Conservation (phyloP, 2,329 filamentous ascomycete species). For the Penicillium freii region DNA sequence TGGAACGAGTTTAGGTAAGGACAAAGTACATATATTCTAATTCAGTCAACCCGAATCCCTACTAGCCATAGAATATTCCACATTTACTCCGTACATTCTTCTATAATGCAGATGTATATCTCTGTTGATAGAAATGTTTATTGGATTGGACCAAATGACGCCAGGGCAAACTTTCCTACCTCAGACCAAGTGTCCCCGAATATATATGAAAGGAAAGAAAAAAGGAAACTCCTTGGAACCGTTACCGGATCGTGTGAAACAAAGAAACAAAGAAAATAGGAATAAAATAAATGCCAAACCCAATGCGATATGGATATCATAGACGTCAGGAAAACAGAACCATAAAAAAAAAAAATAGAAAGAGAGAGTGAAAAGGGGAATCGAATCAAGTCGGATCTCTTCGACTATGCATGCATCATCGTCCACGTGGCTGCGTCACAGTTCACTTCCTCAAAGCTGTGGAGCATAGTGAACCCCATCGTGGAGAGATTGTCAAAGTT, state of each 20-base stretch:
- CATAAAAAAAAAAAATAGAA: conserved; percentile 1
- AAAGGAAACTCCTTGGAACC: not conserved
- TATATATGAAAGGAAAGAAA: not conserved
- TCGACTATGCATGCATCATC: conserved; percentile 47
- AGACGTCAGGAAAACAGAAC: conserved; percentile 7
- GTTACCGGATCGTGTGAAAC: not conserved
- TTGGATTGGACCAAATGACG: not conserved
- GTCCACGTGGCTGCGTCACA: conserved; percentile 64
- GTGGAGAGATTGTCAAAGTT: conserved; percentile 69
- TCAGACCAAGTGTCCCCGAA: not conserved
- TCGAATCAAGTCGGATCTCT: not conserved
- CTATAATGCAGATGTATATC: not conserved
- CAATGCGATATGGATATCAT: conserved; percentile 28
- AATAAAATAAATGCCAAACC: conserved; percentile 5
- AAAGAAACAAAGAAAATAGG: not conserved
- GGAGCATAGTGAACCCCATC: conserved; percentile 77
- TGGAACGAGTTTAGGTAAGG: not conserved
- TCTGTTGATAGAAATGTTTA: not conserved
- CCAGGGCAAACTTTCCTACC: not conserved
- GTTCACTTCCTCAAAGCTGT: conserved; percentile 79
- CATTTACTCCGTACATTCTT: not conserved
- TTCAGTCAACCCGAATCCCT: too few species aligned
- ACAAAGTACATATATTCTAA: not conserved
- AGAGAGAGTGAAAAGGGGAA: conserved; percentile 1
- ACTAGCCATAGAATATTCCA: too few species aligned